Base-by-base conservation (phyloP, 495 filamentous ascomycete genomes). In the Xylaria telfairii region DNA sequence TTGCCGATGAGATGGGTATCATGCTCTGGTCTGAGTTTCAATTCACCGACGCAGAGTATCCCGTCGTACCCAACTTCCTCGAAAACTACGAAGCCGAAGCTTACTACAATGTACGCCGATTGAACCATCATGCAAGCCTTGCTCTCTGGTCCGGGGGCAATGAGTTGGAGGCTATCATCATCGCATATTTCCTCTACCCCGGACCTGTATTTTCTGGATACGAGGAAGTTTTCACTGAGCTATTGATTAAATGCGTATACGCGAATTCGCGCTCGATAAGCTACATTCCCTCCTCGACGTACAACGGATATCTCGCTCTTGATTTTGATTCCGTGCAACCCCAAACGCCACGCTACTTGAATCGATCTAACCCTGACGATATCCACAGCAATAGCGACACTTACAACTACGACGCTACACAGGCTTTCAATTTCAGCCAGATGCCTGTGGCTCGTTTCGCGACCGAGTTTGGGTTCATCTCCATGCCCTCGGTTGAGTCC, bases 341-440 rank as follows among this genome's bases (percentile, higher is more conserved):
- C 1, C 88, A 92, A 75, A 82, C 82, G 0, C 83, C 91, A 74
- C 80, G 90, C 53, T 92, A 92, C 75, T 70, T 87, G 51, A 90
- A 92, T 72, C 49, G 49, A 53, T 74, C 79, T 5, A 88, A 86
- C 0, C 65, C 78, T 19, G 89, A 89, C 1, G 79, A 80, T 4
- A 86, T 91, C 44, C 91, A 92, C 73, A 89, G 89, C 13, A 87
- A 92, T 73, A 92, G 90, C 10, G 90, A 92, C 67, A 86, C 89
- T 74, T 93, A 93, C 79, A 87, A 91, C 71, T 93, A 93, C 69
- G 80, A 89, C 73, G 83, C 84, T 41, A 73, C 69, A 10, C 72
- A 84, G 24, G 84, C 88, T 0, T 91, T 90, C 78, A 85, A 92
- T 75, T 77, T 82, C 65, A 80, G 79, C 7, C 76, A 77, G 10